phyloP scores from a whole-genome alignment of 2,329 filamentous ascomycete genomes.

The Curvularia lunata region DNA sequence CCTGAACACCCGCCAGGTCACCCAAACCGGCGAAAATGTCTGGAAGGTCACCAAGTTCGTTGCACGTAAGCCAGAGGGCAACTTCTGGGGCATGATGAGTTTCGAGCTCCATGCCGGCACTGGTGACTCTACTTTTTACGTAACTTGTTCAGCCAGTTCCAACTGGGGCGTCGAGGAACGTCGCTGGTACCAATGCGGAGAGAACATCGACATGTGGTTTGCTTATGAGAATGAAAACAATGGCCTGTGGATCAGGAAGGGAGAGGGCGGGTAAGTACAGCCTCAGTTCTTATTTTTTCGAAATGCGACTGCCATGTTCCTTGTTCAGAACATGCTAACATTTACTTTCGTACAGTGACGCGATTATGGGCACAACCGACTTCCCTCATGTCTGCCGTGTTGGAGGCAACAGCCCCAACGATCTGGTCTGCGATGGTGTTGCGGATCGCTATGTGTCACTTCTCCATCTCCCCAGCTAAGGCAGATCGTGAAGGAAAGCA shows the following conservation, averaged over 20 bases:
- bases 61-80: conserved; percentile 30
- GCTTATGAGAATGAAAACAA: conserved; percentile 20
- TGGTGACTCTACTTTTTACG: conserved; percentile 14
- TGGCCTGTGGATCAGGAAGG: conserved; percentile 24
- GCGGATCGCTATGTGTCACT: conserved; percentile 59
- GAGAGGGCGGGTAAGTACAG: conserved; percentile 18
- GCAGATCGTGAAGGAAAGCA: too few relatives aligned
- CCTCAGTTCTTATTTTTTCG: background rate
- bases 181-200: background rate
- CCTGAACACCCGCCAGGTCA: background rate
- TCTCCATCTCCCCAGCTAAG: conserved; percentile 14
- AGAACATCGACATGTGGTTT: conserved; percentile 7
- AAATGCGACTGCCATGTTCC: background rate
- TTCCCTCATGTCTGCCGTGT: conserved; percentile 23
- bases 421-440: conserved; percentile 77
- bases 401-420: conserved; percentile 51
- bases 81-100: conserved; percentile 20
- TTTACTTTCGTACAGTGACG: conserved; percentile 8
- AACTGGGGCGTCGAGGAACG: conserved; percentile 13
- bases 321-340: conserved; percentile 1
- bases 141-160: conserved; percentile 14
- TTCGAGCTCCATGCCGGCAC: conserved; percentile 30
- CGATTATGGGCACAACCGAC: conserved; percentile 22
- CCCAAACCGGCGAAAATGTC: conserved; percentile 25
- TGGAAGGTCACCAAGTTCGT: conserved; percentile 30